Evolutionary conservation across 192 early-diverging fungal species (phyloP).

Genomic region (Backusella tarrabulga): DNA sequence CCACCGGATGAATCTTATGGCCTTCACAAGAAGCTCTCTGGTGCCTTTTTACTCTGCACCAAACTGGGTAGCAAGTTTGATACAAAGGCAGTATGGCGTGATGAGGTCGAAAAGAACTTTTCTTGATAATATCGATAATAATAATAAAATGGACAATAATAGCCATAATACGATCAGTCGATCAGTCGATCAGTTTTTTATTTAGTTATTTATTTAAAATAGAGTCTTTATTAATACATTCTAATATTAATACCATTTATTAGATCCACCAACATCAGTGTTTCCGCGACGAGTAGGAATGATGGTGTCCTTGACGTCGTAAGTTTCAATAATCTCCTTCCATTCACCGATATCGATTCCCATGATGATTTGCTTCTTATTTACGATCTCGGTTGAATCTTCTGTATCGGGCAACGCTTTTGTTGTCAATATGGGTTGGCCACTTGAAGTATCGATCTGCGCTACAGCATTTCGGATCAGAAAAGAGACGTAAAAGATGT

Average conservation of each 20-base stretch:
- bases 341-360: constrained; percentile 66
- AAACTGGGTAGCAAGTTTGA: constrained; percentile 58
- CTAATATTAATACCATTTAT: not conserved
- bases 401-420: constrained; percentile 68
- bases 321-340: constrained; percentile 67
- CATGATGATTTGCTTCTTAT: constrained; percentile 81
- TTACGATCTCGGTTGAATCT: constrained; percentile 60
- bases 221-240: too few relatives aligned
- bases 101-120: constrained; percentile 27
- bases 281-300: constrained; percentile 58
- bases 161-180: not conserved
- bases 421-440: constrained; percentile 63
- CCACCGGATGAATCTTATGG: constrained; percentile 99
- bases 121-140: not conserved
- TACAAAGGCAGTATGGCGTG: constrained; percentile 35
- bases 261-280: not conserved
- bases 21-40: constrained; percentile 91
- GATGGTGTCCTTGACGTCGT: constrained; percentile 53
- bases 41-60: constrained; percentile 88
- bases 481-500: constrained; percentile 98
- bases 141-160: not conserved
- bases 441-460: constrained; percentile 67
- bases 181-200: not conserved
- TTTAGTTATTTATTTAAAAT: too few relatives aligned
- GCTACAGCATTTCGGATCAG: constrained; percentile 85